Conservation (phyloP, 116 monocot genomes). For the Thalassia testudinum region DNA sequence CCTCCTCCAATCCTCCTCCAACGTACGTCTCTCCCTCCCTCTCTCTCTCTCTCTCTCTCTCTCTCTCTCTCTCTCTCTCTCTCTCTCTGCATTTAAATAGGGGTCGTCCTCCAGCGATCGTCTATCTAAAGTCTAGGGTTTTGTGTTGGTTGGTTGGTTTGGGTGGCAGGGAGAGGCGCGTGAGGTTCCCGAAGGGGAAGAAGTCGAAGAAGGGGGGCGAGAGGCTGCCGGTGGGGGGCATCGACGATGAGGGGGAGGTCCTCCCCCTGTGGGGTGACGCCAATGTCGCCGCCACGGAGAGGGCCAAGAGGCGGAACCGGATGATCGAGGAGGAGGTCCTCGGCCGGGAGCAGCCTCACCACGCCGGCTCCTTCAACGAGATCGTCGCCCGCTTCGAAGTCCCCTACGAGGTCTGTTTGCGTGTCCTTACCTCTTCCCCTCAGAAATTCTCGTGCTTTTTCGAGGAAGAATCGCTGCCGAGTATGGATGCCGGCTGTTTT, state of each 20-base stretch:
- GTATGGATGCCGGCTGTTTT: too few species aligned
- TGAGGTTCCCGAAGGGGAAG: slow-evolving; percentile 26
- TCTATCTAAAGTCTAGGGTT: too few species aligned
- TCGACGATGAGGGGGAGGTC: neutral
- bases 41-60: too few species aligned
- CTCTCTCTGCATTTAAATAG: too few species aligned
- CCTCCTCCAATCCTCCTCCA: too few species aligned
- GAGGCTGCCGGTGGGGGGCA: neutral
- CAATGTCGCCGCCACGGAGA: slow-evolving; percentile 15
- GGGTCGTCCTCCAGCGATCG: too few species aligned
- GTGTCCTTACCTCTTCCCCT: too few species aligned
- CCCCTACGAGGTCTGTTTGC: slow-evolving; percentile 13
- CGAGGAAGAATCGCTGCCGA: too few species aligned
- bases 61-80: too few species aligned
- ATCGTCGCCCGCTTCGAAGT: slow-evolving; percentile 17
- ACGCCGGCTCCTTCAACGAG: neutral
- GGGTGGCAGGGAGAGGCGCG: slow-evolving; percentile 9
- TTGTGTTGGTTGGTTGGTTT: too few species aligned
- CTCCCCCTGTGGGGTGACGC: slow-evolving; percentile 9
- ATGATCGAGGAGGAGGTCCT: slow-evolving; percentile 13
- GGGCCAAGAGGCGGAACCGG: slow-evolving; percentile 13
- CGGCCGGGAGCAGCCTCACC: neutral
- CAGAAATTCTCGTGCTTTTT: too few species aligned
- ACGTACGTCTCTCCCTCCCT: too few species aligned
- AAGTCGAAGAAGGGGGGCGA: slow-evolving; percentile 10